Conservation (phyloP, 345 rosid species). For the Boechera retrofracta region DNA sequence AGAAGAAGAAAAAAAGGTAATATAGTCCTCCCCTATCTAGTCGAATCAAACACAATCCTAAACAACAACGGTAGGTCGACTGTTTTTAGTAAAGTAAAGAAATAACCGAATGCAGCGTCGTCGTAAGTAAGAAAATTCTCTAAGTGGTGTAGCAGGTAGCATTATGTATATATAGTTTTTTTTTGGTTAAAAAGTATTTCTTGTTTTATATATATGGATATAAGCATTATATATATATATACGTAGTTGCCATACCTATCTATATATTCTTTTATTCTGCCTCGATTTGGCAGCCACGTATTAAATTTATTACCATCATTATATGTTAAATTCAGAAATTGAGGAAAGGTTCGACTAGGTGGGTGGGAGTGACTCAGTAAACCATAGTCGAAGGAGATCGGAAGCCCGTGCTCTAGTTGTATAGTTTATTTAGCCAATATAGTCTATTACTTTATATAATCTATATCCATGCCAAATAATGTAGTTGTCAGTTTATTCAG, state of each 20-base stretch:
- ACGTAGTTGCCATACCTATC: too few species aligned
- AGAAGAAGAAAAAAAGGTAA: too few species aligned
- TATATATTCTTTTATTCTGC: too few species aligned
- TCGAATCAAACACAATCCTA: not conserved
- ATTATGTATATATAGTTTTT: too few species aligned
- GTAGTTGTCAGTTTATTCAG: conserved; percentile 9
- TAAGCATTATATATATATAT: too few species aligned
- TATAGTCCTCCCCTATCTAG: not conserved
- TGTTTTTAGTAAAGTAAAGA: not conserved
- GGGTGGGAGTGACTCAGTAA: conserved; percentile 6
- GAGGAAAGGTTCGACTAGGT: not conserved
- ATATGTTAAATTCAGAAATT: not conserved
- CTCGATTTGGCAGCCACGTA: too few species aligned
- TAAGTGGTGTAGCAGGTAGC: too few species aligned
- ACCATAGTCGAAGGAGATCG: conserved; percentile 4
- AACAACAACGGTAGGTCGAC: conserved; percentile 20
- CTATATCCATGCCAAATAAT: not conserved
- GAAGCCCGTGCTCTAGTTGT: not conserved
- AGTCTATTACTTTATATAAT: not conserved
- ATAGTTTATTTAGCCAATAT: not conserved
- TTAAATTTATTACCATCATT: not conserved
- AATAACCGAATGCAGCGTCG: too few species aligned
- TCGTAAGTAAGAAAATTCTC: too few species aligned
- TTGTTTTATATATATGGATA: too few species aligned
- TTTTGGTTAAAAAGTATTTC: too few species aligned